phyloP scores from a whole-genome alignment of 805 yeast species.

The Suhomyces faveliae region DNA sequence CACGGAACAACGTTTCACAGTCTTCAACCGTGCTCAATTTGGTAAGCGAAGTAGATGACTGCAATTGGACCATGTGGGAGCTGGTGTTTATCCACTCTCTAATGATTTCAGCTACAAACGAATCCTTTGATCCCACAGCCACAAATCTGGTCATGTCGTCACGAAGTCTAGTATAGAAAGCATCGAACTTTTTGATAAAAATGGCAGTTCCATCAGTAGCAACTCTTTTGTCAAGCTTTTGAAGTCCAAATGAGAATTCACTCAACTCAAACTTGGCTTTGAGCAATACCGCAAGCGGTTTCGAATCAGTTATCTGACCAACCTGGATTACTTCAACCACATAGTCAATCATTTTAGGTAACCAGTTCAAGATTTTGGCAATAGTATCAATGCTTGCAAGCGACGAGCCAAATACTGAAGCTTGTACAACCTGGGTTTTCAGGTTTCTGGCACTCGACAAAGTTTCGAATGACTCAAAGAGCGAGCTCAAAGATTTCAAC shows the following conservation, averaged over 20 bases:
- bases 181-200: slow-evolving; percentile 19
- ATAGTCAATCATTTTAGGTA: slow-evolving; percentile 39
- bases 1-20: slow-evolving; percentile 49
- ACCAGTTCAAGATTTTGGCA: slow-evolving; percentile 20
- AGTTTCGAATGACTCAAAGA: slow-evolving; percentile 15
- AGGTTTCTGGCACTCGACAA: slow-evolving; percentile 13
- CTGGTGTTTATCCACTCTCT: slow-evolving; percentile 42
- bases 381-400: slow-evolving; percentile 17
- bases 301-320: slow-evolving; percentile 11
- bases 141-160: slow-evolving; percentile 36
- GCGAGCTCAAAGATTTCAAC: slow-evolving; percentile 13
- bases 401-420: slow-evolving; percentile 19
- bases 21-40: slow-evolving; percentile 22
- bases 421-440: slow-evolving; percentile 11
- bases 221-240: slow-evolving; percentile 19
- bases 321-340: slow-evolving; percentile 20
- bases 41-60: slow-evolving; percentile 7
- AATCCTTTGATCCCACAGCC: slow-evolving; percentile 20
- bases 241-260: slow-evolving; percentile 12
- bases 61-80: slow-evolving; percentile 4
- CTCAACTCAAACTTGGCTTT: slow-evolving; percentile 15
- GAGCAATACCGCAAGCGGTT: slow-evolving; percentile 14
- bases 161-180: slow-evolving; percentile 23
- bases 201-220: slow-evolving; percentile 15
- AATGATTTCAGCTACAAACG: slow-evolving; percentile 51